Percentiles rank a stretch among this genome's conserved stretches.
Evolutionary conservation across 1,139 yeast species (phyloP).

Genomic region (Zygosaccharomyces pseudobailii): DNA sequence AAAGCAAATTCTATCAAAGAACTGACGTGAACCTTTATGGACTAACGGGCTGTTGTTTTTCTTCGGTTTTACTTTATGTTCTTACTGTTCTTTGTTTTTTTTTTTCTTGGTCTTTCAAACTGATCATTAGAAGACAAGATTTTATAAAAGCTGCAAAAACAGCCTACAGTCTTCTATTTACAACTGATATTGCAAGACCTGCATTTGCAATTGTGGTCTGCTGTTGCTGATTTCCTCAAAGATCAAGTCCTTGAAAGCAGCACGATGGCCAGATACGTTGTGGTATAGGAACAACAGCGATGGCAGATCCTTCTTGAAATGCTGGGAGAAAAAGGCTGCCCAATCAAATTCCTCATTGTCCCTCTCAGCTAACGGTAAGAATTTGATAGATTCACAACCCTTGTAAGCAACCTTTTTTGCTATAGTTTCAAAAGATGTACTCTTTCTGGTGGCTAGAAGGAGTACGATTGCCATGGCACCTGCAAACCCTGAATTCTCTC

Average conservation of each 20-base stretch:
- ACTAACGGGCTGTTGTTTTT: slow-evolving; percentile 3
- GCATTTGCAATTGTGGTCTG: slow-evolving; percentile 27
- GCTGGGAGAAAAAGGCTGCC: slow-evolving; percentile 18
- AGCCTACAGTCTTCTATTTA: slow-evolving; percentile 6
- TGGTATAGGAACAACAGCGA: slow-evolving; percentile 22
- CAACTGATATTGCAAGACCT: slow-evolving; percentile 28
- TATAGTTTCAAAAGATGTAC: slow-evolving; percentile 26
- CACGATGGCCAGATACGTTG: slow-evolving; percentile 10
- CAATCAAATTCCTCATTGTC: slow-evolving; percentile 24
- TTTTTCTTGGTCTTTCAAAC: background rate
- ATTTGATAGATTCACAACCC: slow-evolving; percentile 33
- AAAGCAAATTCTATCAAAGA: too few relatives aligned
- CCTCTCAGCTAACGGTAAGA: slow-evolving; percentile 20
- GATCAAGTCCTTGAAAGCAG: slow-evolving; percentile 21
- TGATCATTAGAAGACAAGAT: background rate
- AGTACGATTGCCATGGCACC: slow-evolving; percentile 30
- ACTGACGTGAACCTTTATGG: too few relatives aligned
- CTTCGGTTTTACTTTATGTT: background rate
- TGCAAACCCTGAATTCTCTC: slow-evolving; percentile 16
- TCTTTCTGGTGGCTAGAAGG: slow-evolving; percentile 22
- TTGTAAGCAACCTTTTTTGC: slow-evolving; percentile 37
- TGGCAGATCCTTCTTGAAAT: slow-evolving; percentile 14
- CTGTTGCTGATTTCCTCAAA: slow-evolving; percentile 17
- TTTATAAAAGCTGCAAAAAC: background rate
- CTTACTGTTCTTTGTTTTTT: background rate